A percentile compares a stretch with the other conserved stretches of the same genome.
Evolutionary conservation across 1,284 basidiomycete species (phyloP).

Genomic region (Sphagnurus paluster): DNA sequence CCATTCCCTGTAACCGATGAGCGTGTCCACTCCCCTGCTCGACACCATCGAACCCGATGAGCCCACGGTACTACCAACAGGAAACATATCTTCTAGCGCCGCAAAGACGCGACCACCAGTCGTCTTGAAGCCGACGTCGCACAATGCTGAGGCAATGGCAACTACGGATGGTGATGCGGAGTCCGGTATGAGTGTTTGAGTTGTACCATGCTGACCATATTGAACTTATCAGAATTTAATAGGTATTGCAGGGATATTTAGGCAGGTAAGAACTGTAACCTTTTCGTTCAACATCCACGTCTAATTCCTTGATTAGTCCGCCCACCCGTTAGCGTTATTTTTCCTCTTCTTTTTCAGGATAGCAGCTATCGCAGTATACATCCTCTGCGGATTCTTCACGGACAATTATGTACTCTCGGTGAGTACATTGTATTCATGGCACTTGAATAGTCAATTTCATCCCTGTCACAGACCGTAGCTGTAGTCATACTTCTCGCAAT

Average conservation of each 20-base stretch:
- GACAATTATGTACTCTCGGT: constrained; percentile 88
- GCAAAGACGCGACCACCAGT: constrained; percentile 41
- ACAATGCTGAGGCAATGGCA: constrained; percentile 44
- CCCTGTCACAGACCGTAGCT: constrained; percentile 72
- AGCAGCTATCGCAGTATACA: constrained; percentile 83
- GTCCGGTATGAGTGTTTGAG: constrained; percentile 49
- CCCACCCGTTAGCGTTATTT: constrained; percentile 82
- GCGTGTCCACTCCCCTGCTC: constrained; percentile 56
- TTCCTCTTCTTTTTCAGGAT: constrained; percentile 86
- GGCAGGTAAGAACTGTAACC: constrained; percentile 51
- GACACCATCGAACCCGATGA: constrained; percentile 75
- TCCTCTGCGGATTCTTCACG: constrained; percentile 87
- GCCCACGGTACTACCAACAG: constrained; percentile 33
- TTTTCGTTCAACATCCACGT: not conserved
- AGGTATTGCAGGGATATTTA: constrained; percentile 76
- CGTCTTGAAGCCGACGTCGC: constrained; percentile 57
- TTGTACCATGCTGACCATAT: not conserved
- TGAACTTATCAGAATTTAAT: constrained; percentile 1
- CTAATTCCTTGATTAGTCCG: constrained; percentile 48
- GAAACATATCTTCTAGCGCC: constrained; percentile 37
- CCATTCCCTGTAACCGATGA: constrained; percentile 40
- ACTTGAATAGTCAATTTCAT: too few relatives aligned
- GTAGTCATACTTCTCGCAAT: constrained; percentile 91
- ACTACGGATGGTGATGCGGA: constrained; percentile 65
- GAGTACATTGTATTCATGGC: constrained; percentile 28